phyloP scores from a whole-genome alignment of 306 rosid species.

The Quillaja saponaria region DNA sequence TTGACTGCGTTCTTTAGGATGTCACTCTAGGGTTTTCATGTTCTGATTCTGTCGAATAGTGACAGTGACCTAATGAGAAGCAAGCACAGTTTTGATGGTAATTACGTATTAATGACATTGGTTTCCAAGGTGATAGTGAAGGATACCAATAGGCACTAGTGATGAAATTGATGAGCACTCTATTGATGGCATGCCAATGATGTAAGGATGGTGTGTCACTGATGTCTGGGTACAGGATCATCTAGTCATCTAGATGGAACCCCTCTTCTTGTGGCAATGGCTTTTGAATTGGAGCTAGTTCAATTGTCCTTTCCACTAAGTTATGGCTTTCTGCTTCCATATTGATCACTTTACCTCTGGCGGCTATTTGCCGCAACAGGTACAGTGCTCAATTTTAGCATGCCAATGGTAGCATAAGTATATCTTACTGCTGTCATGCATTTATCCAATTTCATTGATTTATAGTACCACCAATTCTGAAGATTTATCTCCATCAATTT shows the following conservation, averaged over 20 bases:
- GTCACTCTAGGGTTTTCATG: neutral
- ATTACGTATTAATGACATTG: no score
- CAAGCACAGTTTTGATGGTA: slow-evolving; percentile 4
- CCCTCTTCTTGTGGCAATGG: neutral
- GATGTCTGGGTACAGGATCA: neutral
- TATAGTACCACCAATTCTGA: neutral
- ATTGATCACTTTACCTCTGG: no score
- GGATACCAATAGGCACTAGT: neutral
- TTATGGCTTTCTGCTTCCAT: neutral
- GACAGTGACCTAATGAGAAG: neutral
- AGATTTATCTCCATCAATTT: neutral
- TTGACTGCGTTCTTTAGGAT: slow-evolving; percentile 4
- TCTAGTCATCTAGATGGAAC: neutral
- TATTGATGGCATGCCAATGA: neutral
- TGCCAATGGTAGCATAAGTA: neutral
- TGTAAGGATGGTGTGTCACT: neutral
- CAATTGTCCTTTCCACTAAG: no score
- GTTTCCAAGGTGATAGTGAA: neutral
- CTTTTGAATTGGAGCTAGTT: no score
- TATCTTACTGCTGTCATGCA: no score
- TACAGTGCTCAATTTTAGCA: neutral
- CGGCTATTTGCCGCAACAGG: no score
- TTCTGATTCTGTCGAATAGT: neutral
- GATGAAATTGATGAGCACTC: neutral
- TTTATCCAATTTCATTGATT: no score